phyloP scores from a whole-genome alignment of 805 yeast species.

The Wickerhamomyces ciferrii region DNA sequence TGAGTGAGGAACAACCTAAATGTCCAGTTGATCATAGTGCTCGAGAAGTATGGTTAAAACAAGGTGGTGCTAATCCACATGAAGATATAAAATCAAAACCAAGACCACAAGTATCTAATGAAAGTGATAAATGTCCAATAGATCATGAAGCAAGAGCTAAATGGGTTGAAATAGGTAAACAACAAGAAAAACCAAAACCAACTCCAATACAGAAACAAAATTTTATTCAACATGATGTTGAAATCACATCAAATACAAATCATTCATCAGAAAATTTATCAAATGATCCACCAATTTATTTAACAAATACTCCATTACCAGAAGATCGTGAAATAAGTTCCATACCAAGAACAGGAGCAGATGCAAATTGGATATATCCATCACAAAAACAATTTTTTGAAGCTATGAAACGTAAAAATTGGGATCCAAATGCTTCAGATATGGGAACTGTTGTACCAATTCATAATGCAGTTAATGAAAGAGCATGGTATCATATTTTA shows the following conservation, averaged over 20 bases:
- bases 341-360: constrained; percentile 72
- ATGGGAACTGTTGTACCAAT: constrained; percentile 92
- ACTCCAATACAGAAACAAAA: constrained; percentile 4
- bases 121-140: constrained; percentile 55
- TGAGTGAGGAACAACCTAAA: constrained; percentile 19
- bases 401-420: constrained; percentile 88
- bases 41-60: constrained; percentile 10
- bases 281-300: constrained; percentile 25
- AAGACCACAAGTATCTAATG: constrained; percentile 1
- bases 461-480: constrained; percentile 89
- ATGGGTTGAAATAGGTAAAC: constrained; percentile 42
- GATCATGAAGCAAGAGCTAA: constrained; percentile 54
- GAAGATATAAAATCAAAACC: background rate
- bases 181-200: constrained; percentile 6
- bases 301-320: constrained; percentile 43
- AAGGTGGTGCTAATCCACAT: background rate
- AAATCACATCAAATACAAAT: too few species aligned
- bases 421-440: constrained; percentile 77
- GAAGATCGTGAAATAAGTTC: constrained; percentile 74
- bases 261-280: constrained; percentile 44
- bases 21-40: constrained; percentile 51
- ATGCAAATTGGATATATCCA: constrained; percentile 87
- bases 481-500: constrained; percentile 82
- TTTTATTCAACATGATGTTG: constrained; percentile 14
- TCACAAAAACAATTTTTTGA: constrained; percentile 92